Evolutionary conservation across 129 eudicot genomes (phyloP).

Genomic region (Apium graveolens): DNA sequence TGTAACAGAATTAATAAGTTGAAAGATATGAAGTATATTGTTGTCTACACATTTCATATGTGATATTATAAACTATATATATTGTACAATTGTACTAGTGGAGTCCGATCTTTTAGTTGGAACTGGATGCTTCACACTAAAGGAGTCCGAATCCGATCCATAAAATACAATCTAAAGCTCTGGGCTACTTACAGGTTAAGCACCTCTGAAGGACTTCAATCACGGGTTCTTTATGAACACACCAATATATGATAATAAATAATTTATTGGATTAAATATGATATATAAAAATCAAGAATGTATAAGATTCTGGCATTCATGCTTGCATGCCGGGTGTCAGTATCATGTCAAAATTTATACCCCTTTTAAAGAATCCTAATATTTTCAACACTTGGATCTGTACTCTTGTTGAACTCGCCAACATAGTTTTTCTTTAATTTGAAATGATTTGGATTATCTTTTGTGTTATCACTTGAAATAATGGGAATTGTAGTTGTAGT

Average conservation of each 20-base stretch:
- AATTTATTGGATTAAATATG: background rate
- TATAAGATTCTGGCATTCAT: background rate
- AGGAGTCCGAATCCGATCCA: background rate
- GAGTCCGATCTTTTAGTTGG: background rate
- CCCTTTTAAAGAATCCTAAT: too few species aligned
- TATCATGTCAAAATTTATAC: too few species aligned
- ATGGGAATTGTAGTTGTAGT: background rate
- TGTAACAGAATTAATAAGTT: conserved; percentile 52
- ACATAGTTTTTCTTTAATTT: background rate
- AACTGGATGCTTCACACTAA: background rate
- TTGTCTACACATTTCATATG: background rate
- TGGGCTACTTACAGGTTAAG: background rate
- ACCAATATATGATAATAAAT: background rate
- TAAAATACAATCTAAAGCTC: background rate
- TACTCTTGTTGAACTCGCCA: background rate
- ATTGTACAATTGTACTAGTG: background rate
- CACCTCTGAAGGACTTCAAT: background rate
- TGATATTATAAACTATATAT: too few species aligned
- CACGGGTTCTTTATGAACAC: background rate
- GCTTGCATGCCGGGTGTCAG: background rate
- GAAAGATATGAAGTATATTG: conserved; percentile 25
- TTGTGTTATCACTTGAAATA: background rate
- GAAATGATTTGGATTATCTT: background rate
- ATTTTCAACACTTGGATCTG: background rate
- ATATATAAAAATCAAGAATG: too few species aligned